Conservation (phyloP, 2,329 filamentous ascomycete genomes). For the Pezicula radicicola region DNA sequence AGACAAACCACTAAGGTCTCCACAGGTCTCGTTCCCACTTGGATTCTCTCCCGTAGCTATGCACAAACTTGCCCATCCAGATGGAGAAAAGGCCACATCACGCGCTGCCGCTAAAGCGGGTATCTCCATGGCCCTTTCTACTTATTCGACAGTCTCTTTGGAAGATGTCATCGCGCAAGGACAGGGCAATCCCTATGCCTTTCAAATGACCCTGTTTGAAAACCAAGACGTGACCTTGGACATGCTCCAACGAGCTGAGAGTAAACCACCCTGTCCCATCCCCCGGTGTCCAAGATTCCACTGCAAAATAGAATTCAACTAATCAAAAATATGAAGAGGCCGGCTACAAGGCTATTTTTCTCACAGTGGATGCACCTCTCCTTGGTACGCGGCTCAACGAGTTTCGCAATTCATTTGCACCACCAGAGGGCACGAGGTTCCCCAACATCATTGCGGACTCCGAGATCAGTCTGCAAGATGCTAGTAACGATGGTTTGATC, state of each 20-base stretch:
- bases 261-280: background rate
- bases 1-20: background rate
- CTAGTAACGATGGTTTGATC: too few relatives aligned
- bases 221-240: background rate
- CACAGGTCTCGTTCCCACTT: slow-evolving; percentile 38
- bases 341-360: slow-evolving; percentile 12
- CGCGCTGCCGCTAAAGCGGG: slow-evolving; percentile 42
- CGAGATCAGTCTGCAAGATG: background rate
- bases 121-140: slow-evolving; percentile 24
- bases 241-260: slow-evolving; percentile 8
- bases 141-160: background rate
- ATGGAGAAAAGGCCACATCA: slow-evolving; percentile 48
- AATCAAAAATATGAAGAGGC: background rate
- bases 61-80: slow-evolving; percentile 45
- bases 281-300: background rate
- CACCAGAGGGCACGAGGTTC: background rate
- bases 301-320: too few relatives aligned
- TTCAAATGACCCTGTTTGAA: background rate
- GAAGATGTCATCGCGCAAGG: background rate
- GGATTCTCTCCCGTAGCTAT: slow-evolving; percentile 38
- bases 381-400: slow-evolving; percentile 1
- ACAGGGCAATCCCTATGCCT: background rate
- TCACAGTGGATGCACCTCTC: slow-evolving; percentile 12
- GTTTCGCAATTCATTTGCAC: background rate
- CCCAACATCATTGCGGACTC: background rate